Base-by-base conservation (phyloP, 495 filamentous ascomycete species). In the Penicillium maclennaniae region DNA sequence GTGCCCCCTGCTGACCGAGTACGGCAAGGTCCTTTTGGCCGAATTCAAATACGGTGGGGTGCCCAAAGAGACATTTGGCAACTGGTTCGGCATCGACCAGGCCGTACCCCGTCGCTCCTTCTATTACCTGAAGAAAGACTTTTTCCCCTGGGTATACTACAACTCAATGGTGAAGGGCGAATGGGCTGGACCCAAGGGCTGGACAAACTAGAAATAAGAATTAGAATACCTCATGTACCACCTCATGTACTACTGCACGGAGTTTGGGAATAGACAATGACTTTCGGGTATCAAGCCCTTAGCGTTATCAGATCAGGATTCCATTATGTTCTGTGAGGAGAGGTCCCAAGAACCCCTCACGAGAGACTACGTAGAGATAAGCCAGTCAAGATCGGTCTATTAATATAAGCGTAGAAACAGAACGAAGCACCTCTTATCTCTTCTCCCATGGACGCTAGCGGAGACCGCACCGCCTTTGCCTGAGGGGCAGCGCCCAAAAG, bases 31-130 rank as follows among this genome's bases (percentile, higher is more conserved):
- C 14, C 72, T 87, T 43, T 75, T 87, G 38, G 83, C 82, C 15
- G 85, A 87, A 70, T 87, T 87, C 72, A 87, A 84, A 76, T 87
- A 87, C 51, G 85, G 79, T n/a, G 83, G 82, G 10, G 77, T 74
- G 55, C 85, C 85, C 5, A 85, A 87, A 72, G 85, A 87, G 76
- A 86, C 85, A 0, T 87, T 87, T 56, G 72, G 63, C 17, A 56
- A 67, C 15, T 74, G 68, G 65, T 67, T 86, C 17, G 83, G 82
- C 7, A 72, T 80, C 40, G 80, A 83, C 58, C 83, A 87, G 69
- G 74, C 70, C 12, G 62, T 53, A 14, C 83, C 85, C 0, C 72
- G 78, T 6, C 68, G 77, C 8, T 57, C 74, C 9, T 88, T 82
- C 65, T 88, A 84, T 45, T 69, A 86, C 49, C 50, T 88, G 45